Evolutionary conservation across 148 eudicot species (phyloP), one percentile per base, ranked within the genome.

Genomic region (Polygonum maritimum): DNA sequence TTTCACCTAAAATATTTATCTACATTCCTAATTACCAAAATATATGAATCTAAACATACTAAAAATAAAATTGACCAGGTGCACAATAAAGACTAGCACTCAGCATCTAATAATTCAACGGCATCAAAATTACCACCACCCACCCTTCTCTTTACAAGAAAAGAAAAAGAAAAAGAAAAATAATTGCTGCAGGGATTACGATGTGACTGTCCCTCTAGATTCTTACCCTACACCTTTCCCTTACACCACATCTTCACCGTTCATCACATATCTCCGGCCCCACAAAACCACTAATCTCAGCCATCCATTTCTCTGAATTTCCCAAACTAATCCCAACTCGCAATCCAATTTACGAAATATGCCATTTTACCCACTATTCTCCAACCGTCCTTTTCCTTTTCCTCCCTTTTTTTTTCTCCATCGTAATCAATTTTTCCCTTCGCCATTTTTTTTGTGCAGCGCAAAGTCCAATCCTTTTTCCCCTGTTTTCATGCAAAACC

Each of bases 401-500:
- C 31, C 31, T 26, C 31, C 31, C 1, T 26, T 67, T 19, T 36
- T 67, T 67, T 67, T 67, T 38, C 71, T 38, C 19, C 41, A 36
- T 65, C 71, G 36, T 36, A 65, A 65, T 65, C 6, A 65, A 65
- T 14, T 65, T 65, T 15, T 15, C 18, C 1, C 36, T 13, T 65
- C 6, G n/a, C 41, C 18, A 21, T 12, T 13, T 13, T 19, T 65
- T 65, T 67, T 38, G 41, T 67, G 71, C 71, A 15, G 71, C 71
- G 10, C 71, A 67, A 38, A 67, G 71, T 2, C 71, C 45, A 67
- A 67, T 67, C 21, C 39, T 67, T 67, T 65, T 65, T 67, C 10
- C 41, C 71, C n/a, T 36, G 21, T 2, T 35, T 67, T 67, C 71
- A 67, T 67, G 71, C 45, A 67, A 38, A 67, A 67, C n/a, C 15